Evolutionary conservation across 2,329 filamentous ascomycete genomes (phyloP).

Genomic region (Botryosphaeria dothidea): DNA sequence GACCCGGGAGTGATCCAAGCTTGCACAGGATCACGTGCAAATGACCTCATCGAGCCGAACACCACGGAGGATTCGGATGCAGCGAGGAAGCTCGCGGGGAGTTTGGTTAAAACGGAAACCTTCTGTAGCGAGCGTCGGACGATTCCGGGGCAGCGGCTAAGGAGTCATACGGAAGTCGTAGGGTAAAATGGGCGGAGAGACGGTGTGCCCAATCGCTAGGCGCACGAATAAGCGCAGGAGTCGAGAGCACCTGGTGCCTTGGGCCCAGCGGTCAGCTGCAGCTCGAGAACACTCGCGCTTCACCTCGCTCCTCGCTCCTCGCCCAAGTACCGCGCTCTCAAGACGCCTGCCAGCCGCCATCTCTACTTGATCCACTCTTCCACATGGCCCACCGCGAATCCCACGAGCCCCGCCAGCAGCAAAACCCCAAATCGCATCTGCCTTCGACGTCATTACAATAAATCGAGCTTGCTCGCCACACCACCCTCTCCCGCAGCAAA

Average conservation of each 20-base stretch:
- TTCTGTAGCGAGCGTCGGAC: not conserved
- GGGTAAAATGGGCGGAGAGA: not conserved
- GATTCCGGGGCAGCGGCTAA: not conserved
- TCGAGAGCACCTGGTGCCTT: not conserved
- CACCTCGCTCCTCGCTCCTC: not conserved
- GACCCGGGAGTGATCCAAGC: not conserved
- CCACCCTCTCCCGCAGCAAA: not conserved
- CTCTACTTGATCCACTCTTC: conserved; percentile 2
- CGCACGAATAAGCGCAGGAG: conserved; percentile 16
- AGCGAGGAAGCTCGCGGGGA: not conserved
- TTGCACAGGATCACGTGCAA: not conserved
- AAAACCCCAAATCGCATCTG: conserved; percentile 5
- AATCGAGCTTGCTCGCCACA: not conserved
- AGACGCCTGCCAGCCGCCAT: not conserved
- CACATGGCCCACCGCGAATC: conserved; percentile 11
- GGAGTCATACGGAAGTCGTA: not conserved
- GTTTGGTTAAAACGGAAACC: not conserved
- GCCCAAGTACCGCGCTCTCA: not conserved
- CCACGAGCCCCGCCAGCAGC: conserved; percentile 1
- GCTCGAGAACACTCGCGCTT: conserved; percentile 1
- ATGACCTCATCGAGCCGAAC: conserved; percentile 10
- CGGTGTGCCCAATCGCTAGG: conserved; percentile 7
- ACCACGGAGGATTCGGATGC: not conserved
- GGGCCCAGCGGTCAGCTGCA: conserved; percentile 6
- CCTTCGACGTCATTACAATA: conserved; percentile 17